phyloP scores from a whole-genome alignment of 2,329 filamentous ascomycete species.

The Aspergillus tanneri region DNA sequence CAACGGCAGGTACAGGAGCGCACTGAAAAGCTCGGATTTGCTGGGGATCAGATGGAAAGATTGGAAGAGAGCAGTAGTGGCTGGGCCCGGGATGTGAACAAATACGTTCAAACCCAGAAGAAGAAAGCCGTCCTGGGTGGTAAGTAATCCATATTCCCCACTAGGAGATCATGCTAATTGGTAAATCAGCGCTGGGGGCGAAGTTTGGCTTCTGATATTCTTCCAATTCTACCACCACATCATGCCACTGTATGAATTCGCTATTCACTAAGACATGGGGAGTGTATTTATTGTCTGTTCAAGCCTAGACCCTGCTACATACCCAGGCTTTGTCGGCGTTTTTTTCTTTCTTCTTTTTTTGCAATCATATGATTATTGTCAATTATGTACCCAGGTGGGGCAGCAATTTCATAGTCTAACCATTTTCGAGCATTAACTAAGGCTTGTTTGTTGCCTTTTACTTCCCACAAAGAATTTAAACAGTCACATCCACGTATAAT shows the following conservation, averaged over 20 bases:
- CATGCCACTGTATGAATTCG: neutral
- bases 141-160: slow-evolving; percentile 25
- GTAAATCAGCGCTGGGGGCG: slow-evolving; percentile 37
- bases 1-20: slow-evolving; percentile 83
- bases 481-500: too few relatives aligned
- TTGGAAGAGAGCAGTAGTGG: slow-evolving; percentile 76
- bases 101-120: slow-evolving; percentile 86
- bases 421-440: too few relatives aligned
- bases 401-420: too few relatives aligned
- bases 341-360: neutral
- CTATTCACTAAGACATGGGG: neutral
- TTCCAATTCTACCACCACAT: neutral
- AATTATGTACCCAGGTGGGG: too few relatives aligned
- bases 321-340: slow-evolving; percentile 10
- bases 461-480: too few relatives aligned
- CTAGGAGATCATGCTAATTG: slow-evolving; percentile 7
- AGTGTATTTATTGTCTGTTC: too few relatives aligned
- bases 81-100: slow-evolving; percentile 85
- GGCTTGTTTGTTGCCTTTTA: too few relatives aligned
- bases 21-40: slow-evolving; percentile 79
- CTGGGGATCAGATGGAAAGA: slow-evolving; percentile 81
- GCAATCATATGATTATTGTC: neutral
- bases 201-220: slow-evolving; percentile 43
- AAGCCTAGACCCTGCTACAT: slow-evolving; percentile 12
- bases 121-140: slow-evolving; percentile 73